Base-by-base conservation (phyloP, 2,329 filamentous ascomycete species). In the Calonectria crousiana region DNA sequence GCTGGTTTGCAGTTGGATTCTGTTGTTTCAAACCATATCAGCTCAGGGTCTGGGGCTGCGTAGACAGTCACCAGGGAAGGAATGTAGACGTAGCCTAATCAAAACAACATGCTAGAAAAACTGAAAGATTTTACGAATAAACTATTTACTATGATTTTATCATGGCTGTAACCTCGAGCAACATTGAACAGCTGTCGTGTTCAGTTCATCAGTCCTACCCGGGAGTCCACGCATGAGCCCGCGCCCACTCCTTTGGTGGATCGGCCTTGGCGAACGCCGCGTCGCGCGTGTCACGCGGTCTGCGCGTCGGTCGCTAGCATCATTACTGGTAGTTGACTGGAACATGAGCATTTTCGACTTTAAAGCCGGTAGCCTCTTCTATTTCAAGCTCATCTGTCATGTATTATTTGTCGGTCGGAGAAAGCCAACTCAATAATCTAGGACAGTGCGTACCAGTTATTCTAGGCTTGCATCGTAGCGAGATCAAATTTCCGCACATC, bases 271-370 rank as follows among this genome's bases (percentile, higher is more conserved):
- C 26, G 6, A 30, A 38, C 32, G 36, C 34, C 34, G 56, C 56
- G 56, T 62, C 56, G 56, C 56, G 56, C 56, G 56, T 62, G 56
- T 62, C 56, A 41, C 56, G 34, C 56, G 56, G 56, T 41, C 34
- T 41, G 56, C 56, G 14, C 6, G 26, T 47, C 44, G 23, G 44
- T n/a, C 44, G 6, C 26, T 14, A 30, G 20, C 32, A n/a, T 16
- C 18, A 32, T 32, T 18, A n/a, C n/a, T n/a, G n/a, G n/a, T n/a
- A 18, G 11, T 34, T 58, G 30, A 20, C 30, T 18, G 20, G 18
- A 32, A 30, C 52, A 32, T 13, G 8, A 13, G 44, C 44, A 23
- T 47, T 47, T 47, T 4, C 10, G 44, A 23, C n/a, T 23, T 13
- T n/a, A n/a, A 47, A 13, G 8, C n/a, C n/a, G 44, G 9, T 6